Evolutionary conservation across 371 early-diverging fungal genomes (phyloP), one percentile per base, ranked within the genome.

Genomic region (Mortierella sp.): DNA sequence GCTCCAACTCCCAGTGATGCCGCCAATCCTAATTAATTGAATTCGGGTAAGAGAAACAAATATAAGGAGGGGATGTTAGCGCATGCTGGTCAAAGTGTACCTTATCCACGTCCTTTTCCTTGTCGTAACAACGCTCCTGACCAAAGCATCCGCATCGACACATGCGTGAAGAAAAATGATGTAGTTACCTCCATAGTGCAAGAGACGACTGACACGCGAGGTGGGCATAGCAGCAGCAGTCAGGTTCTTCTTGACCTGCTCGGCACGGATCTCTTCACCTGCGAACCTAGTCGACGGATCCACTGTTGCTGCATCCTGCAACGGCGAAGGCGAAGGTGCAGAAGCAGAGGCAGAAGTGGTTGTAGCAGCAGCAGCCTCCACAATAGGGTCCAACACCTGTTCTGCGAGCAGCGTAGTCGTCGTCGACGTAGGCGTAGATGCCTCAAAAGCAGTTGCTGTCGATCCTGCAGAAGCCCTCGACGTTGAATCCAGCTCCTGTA

Each of bases 1-100:
- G 96, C 95, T 16, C 97, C 97, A 8, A 94, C 80, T 0, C 96
- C 96, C 75, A 97, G 81, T 0, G 95, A 92, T 0, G 94, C 93
- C 0, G 94, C 96, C 26, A 97, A 80, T 6, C 88, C 91, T 90
- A 73, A 48, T 4, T 11, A 46, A 31, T 24, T 11, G 3, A 5
- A 43, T 43, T 44, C 13, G 14, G 50, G 48, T 28, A 19, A 19
- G 40, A 69, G n/a, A 28, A 11, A 26, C 11, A 9, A 11, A 40
- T 14, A 21, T 19, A 53, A 55, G n/a, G 43, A 40, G 43, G 6
- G 19, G 19, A 31, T 28, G 61, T 61, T 31, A 31, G 19, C 28
- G 21, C 19, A 74, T 13, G 43, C 43, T 6, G 37, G 37, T 19
- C 8, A 24, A 14, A 2, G 14, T 73, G 26, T 4, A 8, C 26